Base-by-base conservation (phyloP, 192 early-diverging fungal genomes). In the Helicostylum pulchrum region DNA sequence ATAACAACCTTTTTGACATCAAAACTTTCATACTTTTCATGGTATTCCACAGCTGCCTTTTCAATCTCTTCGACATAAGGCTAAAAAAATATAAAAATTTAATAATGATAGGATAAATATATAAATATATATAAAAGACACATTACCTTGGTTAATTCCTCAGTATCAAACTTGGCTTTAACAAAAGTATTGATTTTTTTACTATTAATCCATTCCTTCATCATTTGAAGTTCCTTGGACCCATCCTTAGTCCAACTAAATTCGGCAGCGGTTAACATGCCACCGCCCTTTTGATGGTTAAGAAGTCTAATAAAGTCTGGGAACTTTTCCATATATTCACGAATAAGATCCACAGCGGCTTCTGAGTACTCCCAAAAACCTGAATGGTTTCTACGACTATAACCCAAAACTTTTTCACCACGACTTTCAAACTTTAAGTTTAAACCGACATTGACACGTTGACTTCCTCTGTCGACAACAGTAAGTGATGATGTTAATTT, bases 381-480 rank as follows among this genome's bases (percentile, higher is more conserved):
- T 20, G 87, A 84, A 4, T 68, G 71, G 3, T 68, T 63, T 66
- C 96, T 95, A 47, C 86, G 79, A 5, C 93, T 86, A 70, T 95
- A 96, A 2, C 95, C 96, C 4, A 92, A 61, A 0, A 94, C 96
- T 69, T 97, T 97, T 54, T 88, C 81, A 49, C 85, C 82, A 67
- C 90, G 89, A 7, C 80, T 82, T 52, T 97, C 95, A 68, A 95
- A 97, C 66, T 98, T 97, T 53, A 99, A 80, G 63, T 88, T 88
- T 34, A 99, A 79, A 1, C 97, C 97, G 30, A 97, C 66, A 54
- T 94, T 92, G 30, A 85, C 45, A 10, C 79, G 71, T 19, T 86
- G 79, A 32, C 88, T 84, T 2, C 78, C 73, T 11, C 66, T 65
- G 53, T 82, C 82, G 58, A 77, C 72, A n/a, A 95, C 86, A 46